Conservation (phyloP, 2,329 filamentous ascomycete genomes). For the Huntiella omanensis region DNA sequence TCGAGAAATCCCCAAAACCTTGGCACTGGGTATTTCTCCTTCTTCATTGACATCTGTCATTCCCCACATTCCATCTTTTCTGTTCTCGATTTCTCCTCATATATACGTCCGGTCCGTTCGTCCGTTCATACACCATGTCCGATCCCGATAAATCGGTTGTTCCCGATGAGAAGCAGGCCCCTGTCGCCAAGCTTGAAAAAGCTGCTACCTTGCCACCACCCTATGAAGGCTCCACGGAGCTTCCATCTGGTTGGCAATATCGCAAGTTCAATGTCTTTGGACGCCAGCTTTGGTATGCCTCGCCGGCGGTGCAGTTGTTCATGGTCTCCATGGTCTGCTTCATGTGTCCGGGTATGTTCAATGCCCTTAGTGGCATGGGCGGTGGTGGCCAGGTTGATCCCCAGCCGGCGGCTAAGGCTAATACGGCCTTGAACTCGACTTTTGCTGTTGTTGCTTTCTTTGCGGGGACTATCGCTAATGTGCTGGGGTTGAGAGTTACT, state of each 20-base stretch:
- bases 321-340: constrained; percentile 41
- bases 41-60: too few relatives aligned
- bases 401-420: constrained; percentile 43
- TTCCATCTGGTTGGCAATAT: constrained; percentile 47
- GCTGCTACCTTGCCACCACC: background rate
- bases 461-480: constrained; percentile 62
- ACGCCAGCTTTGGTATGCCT: constrained; percentile 48
- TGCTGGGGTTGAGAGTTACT: constrained; percentile 48
- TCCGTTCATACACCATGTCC: background rate
- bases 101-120: background rate
- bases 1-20: too few relatives aligned
- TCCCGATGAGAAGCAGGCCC: constrained; percentile 11
- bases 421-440: constrained; percentile 52
- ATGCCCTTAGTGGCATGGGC: constrained; percentile 45
- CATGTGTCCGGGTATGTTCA: constrained; percentile 56
- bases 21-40: too few relatives aligned
- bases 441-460: constrained; percentile 51
- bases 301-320: constrained; percentile 50
- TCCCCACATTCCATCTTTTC: too few relatives aligned
- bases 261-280: constrained; percentile 36
- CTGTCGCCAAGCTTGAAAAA: background rate
- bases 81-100: background rate
- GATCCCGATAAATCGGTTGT: background rate
- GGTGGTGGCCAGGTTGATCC: constrained; percentile 40
- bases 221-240: too few relatives aligned